These are phyloP conservation scores for Colletotrichum sp. DNA, from an alignment of 2,329 filamentous ascomycete species.

Conservation along the genomic window DNA sequence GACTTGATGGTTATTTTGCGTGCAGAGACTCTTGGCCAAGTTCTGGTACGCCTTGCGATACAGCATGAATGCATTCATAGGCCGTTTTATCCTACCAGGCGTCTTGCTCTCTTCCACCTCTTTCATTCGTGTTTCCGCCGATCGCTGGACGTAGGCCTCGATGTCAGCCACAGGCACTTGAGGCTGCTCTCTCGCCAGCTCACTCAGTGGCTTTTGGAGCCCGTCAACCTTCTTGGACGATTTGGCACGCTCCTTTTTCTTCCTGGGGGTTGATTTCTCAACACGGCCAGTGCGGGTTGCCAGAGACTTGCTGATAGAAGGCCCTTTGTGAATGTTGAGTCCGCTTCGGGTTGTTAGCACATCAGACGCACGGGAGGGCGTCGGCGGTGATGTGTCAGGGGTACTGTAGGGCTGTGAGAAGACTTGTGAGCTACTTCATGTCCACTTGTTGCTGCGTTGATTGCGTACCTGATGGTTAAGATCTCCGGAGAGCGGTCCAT, in stretches of 20 bases:
- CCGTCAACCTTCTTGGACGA: constrained; percentile 52
- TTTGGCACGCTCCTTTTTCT: constrained; percentile 46
- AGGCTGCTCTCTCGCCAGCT: constrained; percentile 67
- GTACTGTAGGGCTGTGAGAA: constrained; percentile 49
- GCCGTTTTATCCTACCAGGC: constrained; percentile 80
- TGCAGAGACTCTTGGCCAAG: constrained; percentile 79
- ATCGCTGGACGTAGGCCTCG: constrained; percentile 76
- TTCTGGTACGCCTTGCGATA: constrained; percentile 94
- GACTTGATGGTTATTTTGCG: constrained; percentile 91
- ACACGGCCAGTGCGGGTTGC: constrained; percentile 33
- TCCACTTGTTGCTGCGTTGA: neutral
- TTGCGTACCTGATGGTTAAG: constrained; percentile 16
- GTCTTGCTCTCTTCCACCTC: constrained; percentile 74
- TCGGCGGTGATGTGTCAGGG: constrained; percentile 56
- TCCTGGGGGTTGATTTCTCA: constrained; percentile 37
- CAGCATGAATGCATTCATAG: constrained; percentile 98
- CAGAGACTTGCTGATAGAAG: constrained; percentile 26
- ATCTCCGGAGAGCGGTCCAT: constrained; percentile 17
- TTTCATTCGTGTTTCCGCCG: constrained; percentile 65
- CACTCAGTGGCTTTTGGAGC: constrained; percentile 72
- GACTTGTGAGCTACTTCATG: neutral
- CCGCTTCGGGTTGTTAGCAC: constrained; percentile 43
- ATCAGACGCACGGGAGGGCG: constrained; percentile 41
- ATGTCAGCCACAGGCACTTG: constrained; percentile 77
- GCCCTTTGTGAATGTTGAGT: constrained; percentile 30